Evolutionary conservation across 2,329 filamentous ascomycete species (phyloP).

Genomic region (Epicoccum sorghinum): DNA sequence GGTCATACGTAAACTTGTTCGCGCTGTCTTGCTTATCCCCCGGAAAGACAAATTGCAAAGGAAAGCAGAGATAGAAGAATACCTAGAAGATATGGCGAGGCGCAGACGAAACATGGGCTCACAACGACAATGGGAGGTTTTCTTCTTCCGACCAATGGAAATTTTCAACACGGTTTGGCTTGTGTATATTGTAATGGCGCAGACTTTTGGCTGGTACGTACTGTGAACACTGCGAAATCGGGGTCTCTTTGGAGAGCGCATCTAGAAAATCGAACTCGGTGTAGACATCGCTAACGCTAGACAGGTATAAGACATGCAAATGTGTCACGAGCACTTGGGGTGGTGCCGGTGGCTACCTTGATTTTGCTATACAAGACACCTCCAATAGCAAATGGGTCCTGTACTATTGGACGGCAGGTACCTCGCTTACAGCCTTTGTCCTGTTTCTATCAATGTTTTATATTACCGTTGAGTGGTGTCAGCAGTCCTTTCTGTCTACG

Average conservation of each 20-base stretch:
- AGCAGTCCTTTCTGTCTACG: constrained; percentile 47
- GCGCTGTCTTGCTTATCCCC: constrained; percentile 8
- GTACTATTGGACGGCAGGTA: constrained; percentile 42
- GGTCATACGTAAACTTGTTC: constrained; percentile 12
- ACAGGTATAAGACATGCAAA: constrained; percentile 48
- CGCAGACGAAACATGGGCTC: constrained; percentile 19
- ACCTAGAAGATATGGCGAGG: constrained; percentile 10
- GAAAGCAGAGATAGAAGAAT: constrained; percentile 3
- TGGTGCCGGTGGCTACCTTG: constrained; percentile 51
- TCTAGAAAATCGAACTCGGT: too few relatives aligned
- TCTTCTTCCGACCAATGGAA: constrained; percentile 44
- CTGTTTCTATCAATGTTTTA: constrained; percentile 46
- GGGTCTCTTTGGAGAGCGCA: too few relatives aligned
- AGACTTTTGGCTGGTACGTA: constrained; percentile 47
- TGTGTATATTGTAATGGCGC: constrained; percentile 39
- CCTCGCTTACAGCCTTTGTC: constrained; percentile 34
- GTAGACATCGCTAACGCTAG: too few relatives aligned
- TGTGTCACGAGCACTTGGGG: constrained; percentile 51
- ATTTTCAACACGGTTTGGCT: constrained; percentile 48
- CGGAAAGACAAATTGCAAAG: constrained; percentile 7
- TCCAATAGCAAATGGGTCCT: constrained; percentile 37
- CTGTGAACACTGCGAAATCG: too few relatives aligned
- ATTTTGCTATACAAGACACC: constrained; percentile 41
- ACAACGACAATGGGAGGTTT: constrained; percentile 30
- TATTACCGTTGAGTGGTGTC: constrained; percentile 46